These are phyloP conservation scores for Penicillium thymicola DNA, from an alignment of 2,329 filamentous ascomycete genomes.

Conservation along the genomic window DNA sequence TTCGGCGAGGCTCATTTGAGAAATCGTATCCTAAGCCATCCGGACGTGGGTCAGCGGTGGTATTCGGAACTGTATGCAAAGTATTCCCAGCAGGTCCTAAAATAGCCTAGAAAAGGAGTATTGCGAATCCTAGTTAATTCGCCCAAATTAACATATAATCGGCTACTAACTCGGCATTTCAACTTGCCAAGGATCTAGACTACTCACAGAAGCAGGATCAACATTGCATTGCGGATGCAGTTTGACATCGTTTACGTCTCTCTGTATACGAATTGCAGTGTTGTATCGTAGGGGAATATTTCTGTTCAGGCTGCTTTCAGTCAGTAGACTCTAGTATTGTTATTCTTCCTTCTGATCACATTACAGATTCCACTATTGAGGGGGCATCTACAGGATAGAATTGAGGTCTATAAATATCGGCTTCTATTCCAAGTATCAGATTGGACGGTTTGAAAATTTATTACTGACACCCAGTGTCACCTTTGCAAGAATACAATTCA, in stretches of 20 bases:
- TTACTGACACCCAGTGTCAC: background rate
- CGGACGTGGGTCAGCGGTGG: conserved; percentile 36
- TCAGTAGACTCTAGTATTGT: background rate
- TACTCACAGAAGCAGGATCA: background rate
- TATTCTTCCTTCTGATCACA: background rate
- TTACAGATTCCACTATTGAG: background rate
- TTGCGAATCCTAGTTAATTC: background rate
- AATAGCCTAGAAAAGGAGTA: background rate
- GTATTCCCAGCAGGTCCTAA: conserved; percentile 27
- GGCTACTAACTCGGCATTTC: background rate
- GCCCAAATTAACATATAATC: background rate
- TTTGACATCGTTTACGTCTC: background rate
- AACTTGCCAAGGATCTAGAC: background rate
- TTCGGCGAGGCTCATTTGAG: conserved; percentile 38
- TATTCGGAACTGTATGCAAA: conserved; percentile 33
- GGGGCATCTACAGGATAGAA: background rate
- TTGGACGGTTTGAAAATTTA: background rate
- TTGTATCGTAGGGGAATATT: background rate
- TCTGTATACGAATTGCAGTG: background rate
- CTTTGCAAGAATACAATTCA: background rate
- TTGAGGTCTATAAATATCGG: background rate
- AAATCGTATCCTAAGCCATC: conserved; percentile 38
- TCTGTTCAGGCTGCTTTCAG: background rate
- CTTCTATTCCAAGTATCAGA: background rate
- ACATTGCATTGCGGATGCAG: background rate